These are phyloP conservation scores for Chrysoporthe austroafricana DNA, from an alignment of 2,329 filamentous ascomycete genomes.

Conservation along the genomic window DNA sequence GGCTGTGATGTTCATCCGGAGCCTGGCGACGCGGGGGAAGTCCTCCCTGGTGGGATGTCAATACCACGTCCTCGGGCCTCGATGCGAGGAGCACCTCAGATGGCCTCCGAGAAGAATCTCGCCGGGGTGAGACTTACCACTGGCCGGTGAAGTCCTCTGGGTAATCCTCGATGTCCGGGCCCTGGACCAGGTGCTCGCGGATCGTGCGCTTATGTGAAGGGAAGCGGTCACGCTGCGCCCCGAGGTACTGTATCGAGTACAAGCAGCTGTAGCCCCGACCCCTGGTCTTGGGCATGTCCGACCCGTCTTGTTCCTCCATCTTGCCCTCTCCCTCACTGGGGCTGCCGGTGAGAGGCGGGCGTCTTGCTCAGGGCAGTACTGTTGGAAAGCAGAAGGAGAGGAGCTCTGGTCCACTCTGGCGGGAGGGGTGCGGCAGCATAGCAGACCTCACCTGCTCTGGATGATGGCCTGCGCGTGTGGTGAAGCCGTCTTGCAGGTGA, in stretches of 20 bases:
- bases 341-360: no score
- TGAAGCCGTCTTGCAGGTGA: no score
- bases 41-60: slow-evolving; percentile 18
- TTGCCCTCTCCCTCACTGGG: background rate
- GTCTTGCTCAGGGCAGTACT: no score
- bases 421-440: no score
- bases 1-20: slow-evolving; percentile 59
- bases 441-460: no score
- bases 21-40: slow-evolving; percentile 36
- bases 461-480: no score
- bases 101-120: background rate
- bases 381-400: no score
- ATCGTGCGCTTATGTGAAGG: slow-evolving; percentile 9
- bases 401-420: no score
- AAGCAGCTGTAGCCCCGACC: background rate
- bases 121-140: slow-evolving; percentile 12
- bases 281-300: slow-evolving; percentile 1
- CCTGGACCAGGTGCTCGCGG: slow-evolving; percentile 4
- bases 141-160: slow-evolving; percentile 21
- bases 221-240: slow-evolving; percentile 12
- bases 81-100: background rate
- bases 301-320: background rate
- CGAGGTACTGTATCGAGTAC: slow-evolving; percentile 5
- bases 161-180: slow-evolving; percentile 13
- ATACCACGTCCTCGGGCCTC: background rate